Evolutionary conservation across 495 filamentous ascomycete species (phyloP).

Genomic region (Hyaloscypha finlandica): DNA sequence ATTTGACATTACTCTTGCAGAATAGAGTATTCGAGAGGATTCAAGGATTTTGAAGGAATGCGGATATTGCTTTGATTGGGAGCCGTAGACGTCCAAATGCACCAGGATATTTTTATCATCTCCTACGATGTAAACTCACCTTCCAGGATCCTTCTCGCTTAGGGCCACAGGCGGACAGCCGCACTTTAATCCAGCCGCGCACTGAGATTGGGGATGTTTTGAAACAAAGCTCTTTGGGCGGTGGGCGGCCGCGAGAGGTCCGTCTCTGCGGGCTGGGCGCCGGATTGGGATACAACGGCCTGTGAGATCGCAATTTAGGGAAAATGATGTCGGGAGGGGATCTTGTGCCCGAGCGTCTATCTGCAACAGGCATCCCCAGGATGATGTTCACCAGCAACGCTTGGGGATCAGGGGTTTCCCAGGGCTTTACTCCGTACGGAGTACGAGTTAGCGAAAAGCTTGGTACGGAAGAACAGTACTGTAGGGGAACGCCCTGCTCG

Average conservation of each 20-base stretch:
- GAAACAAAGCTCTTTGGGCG: conserved; percentile 1
- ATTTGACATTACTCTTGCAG: background rate
- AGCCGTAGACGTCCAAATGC: background rate
- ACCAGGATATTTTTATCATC: conserved; percentile 1
- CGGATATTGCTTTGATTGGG: background rate
- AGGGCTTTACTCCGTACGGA: background rate
- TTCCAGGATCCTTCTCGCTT: background rate
- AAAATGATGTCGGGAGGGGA: background rate
- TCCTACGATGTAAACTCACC: too few species aligned
- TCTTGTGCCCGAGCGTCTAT: conserved; percentile 2
- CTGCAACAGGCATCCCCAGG: conserved; percentile 13
- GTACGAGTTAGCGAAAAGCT: conserved; percentile 12
- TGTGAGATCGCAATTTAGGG: background rate
- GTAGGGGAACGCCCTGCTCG: background rate
- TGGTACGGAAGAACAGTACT: too few species aligned
- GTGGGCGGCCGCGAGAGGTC: background rate
- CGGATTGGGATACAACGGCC: background rate
- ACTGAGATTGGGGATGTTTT: background rate
- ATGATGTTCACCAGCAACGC: conserved; percentile 1
- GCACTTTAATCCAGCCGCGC: background rate
- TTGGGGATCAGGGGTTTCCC: conserved; percentile 15
- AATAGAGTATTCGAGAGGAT: background rate
- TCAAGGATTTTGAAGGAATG: background rate
- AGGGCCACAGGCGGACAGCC: background rate
- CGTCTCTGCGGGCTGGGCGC: background rate